These are phyloP conservation scores for Russula foetens DNA, from an alignment of 768 basidiomycete genomes.

Conservation along the genomic window DNA sequence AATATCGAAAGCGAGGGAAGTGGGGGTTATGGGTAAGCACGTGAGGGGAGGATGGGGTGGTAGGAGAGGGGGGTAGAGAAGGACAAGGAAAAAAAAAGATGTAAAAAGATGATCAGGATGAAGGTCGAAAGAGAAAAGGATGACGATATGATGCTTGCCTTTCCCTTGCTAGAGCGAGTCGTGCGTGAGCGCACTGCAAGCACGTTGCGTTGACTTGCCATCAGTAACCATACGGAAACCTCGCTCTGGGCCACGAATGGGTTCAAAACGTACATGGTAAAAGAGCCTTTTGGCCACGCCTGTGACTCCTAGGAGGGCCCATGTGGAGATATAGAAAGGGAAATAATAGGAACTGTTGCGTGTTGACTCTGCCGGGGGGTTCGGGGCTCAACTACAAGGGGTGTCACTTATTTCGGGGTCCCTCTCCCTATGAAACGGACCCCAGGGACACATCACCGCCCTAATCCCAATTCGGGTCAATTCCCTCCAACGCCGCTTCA, in stretches of 20 bases:
- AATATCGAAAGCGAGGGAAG: not conserved
- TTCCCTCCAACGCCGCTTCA: no score
- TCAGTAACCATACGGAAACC: constrained; percentile 18
- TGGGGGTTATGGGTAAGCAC: constrained; percentile 2
- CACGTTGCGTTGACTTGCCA: no score
- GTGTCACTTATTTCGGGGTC: not conserved
- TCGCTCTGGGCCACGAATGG: not conserved
- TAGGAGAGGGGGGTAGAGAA: not conserved
- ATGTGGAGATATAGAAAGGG: constrained; percentile 7
- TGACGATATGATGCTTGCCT: constrained; percentile 32
- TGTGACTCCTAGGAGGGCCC: constrained; percentile 18
- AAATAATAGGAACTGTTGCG: constrained; percentile 10
- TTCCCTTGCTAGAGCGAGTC: constrained; percentile 50
- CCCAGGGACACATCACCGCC: not conserved
- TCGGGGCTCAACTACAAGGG: not conserved
- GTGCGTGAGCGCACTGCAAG: constrained; percentile 45
- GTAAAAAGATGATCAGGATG: not conserved
- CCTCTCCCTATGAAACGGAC: not conserved
- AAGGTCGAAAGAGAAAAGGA: not conserved
- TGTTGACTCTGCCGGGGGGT: constrained; percentile 14
- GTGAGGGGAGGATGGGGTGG: not conserved
- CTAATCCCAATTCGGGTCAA: not conserved
- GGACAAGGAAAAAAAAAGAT: not conserved
- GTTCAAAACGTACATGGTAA: constrained; percentile 15
- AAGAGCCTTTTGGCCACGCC: constrained; percentile 13